Conservation (phyloP, 805 yeast species). For the Candida easanensis region DNA sequence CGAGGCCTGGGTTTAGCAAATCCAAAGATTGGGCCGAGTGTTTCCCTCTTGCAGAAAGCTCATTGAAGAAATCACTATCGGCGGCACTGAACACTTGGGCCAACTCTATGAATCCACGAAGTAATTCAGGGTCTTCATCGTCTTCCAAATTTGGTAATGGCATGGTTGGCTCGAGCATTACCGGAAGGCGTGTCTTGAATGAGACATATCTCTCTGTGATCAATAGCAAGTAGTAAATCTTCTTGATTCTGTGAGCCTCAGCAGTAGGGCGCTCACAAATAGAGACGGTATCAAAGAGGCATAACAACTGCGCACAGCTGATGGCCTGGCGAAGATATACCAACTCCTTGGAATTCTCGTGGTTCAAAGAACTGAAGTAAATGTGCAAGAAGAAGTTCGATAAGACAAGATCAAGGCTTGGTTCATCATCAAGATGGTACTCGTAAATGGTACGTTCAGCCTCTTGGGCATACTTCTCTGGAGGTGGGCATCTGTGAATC, state of each 20-base stretch:
- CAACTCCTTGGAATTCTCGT: constrained; percentile 12
- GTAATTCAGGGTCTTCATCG: constrained; percentile 24
- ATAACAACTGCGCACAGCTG: constrained; percentile 21
- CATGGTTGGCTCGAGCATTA: constrained; percentile 20
- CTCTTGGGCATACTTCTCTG: constrained; percentile 18
- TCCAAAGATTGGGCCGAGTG: not conserved
- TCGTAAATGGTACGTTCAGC: constrained; percentile 18
- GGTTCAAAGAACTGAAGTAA: constrained; percentile 14
- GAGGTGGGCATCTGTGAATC: constrained; percentile 16
- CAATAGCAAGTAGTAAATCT: constrained; percentile 23
- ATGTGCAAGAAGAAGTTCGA: constrained; percentile 20
- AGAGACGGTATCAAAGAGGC: constrained; percentile 15
- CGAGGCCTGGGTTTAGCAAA: constrained; percentile 7
- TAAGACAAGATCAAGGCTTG: constrained; percentile 14
- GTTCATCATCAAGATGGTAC: constrained; percentile 12
- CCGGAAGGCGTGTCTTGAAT: constrained; percentile 20
- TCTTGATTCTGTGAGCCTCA: constrained; percentile 21
- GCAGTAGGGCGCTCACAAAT: constrained; percentile 10
- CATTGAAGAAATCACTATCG: constrained; percentile 21
- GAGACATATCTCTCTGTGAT: constrained; percentile 24
- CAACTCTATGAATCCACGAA: constrained; percentile 23
- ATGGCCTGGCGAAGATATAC: constrained; percentile 23
- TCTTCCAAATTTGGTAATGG: constrained; percentile 22
- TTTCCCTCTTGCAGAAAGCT: constrained; percentile 9
- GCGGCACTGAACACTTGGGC: constrained; percentile 24